Evolutionary conservation across 345 rosid species (phyloP).

Genomic region (Eutrema heterophyllum): DNA sequence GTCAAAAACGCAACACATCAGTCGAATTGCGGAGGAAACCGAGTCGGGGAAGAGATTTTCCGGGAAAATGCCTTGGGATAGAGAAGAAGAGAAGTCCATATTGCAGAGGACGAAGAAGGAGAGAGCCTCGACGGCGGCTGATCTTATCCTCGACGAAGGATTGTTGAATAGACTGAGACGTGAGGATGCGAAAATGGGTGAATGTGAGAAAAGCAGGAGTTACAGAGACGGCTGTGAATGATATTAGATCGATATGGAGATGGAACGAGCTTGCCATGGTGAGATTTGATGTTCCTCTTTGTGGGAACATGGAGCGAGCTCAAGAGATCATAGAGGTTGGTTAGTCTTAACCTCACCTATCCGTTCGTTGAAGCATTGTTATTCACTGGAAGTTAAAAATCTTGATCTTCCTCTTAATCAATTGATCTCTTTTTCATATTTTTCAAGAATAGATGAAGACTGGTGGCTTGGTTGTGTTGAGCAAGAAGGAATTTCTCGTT

Average conservation of each 20-base stretch:
- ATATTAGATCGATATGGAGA: constrained; percentile 54
- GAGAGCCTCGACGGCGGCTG: constrained; percentile 43
- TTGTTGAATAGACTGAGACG: constrained; percentile 53
- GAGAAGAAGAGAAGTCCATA: constrained; percentile 47
- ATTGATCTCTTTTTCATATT: background rate
- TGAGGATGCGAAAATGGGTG: constrained; percentile 66
- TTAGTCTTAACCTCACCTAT: background rate
- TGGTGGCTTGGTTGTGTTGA: constrained; percentile 78
- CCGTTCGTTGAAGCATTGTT: background rate
- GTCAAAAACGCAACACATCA: no score
- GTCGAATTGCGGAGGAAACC: constrained; percentile 3
- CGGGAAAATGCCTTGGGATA: constrained; percentile 66
- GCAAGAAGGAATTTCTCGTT: constrained; percentile 50
- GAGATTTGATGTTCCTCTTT: constrained; percentile 65
- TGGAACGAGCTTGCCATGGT: constrained; percentile 63
- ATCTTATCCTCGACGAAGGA: constrained; percentile 48
- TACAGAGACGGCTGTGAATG: constrained; percentile 53
- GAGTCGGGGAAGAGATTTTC: constrained; percentile 15
- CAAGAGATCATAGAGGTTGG: constrained; percentile 72
- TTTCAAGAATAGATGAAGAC: constrained; percentile 63
- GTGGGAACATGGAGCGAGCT: constrained; percentile 81
- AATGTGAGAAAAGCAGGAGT: constrained; percentile 89
- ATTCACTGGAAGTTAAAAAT: background rate
- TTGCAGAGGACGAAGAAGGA: constrained; percentile 57
- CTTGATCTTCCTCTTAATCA: background rate